Base-by-base conservation (phyloP, 257 asterid species). In the Capsicum chinense region DNA sequence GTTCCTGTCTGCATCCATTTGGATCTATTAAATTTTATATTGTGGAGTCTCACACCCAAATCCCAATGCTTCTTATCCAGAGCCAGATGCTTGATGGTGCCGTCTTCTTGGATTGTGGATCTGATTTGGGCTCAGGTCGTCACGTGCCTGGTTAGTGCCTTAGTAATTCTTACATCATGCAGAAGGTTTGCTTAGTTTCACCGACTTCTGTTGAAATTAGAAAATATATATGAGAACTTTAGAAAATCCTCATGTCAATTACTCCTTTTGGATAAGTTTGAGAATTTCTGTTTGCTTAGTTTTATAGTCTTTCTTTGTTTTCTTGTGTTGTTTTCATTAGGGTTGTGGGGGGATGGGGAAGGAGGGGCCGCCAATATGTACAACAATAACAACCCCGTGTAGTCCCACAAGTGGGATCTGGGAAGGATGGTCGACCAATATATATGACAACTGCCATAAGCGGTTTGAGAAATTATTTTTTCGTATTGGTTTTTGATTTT, bases 111-210 rank as follows among this genome's bases (percentile, higher is more conserved):
- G 99, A 95, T 82, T 90, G 97, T 81, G 99, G 98, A 85, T 89
- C 99, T 78, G 99, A 94, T 90, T 83, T 93, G 92, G 93, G 98
- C 87, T 91, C 99, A 83, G 97, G 95, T 56, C 97, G 92, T 80
- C 98, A 91, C 81, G 99, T 95, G 62, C 99, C 99, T 63, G 97
- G 99, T 94, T 81, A 86, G 98, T 92, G 83, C 62, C 79, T 54
- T 50, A 7, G 81, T 26, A 84, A 85, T 82, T 58, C 47, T 19
- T 58, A 82, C 52, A 37, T 78, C 42, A 76, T 76, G 57, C 19
- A 69, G 73, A 68, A 58, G 10, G 21, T 37, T 71, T 54, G 56
- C 67, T 54, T 76, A 26, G 26, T 76, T 48, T 76, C 47, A 52
- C 63, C 0, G 26, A 26, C 47, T 52, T 8, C 81, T 76, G 64